phyloP scores from a whole-genome alignment of 257 asterid genomes.

The Solanum verrucosum region DNA sequence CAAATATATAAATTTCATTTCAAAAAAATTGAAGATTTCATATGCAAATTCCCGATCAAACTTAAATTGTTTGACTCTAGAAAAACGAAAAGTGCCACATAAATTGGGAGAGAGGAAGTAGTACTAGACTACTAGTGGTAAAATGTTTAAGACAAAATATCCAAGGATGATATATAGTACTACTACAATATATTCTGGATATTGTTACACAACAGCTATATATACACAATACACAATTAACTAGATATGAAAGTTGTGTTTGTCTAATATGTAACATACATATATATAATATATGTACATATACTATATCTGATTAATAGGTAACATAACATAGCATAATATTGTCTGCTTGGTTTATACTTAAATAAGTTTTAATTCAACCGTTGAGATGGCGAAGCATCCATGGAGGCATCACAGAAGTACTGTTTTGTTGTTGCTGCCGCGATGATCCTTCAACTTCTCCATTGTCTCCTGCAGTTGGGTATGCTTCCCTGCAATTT shows the following conservation, averaged over 20 bases:
- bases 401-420: constrained; percentile 53
- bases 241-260: background rate
- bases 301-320: background rate
- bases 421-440: constrained; percentile 23
- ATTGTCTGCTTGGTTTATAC: background rate
- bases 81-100: too few species aligned
- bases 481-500: constrained; percentile 31
- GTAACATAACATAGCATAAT: background rate
- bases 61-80: too few species aligned
- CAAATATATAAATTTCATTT: too few species aligned
- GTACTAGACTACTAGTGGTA: background rate
- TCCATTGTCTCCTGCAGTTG: constrained; percentile 19
- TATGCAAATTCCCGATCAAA: too few species aligned
- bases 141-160: background rate
- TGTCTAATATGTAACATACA: background rate
- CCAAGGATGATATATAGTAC: background rate
- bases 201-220: background rate
- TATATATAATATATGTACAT: background rate
- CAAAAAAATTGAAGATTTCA: too few species aligned
- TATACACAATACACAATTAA: background rate
- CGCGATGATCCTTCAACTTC: constrained; percentile 26
- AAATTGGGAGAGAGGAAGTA: background rate
- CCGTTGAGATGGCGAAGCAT: constrained; percentile 25
- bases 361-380: background rate
- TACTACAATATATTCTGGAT: background rate